Conservation (phyloP, 2,329 filamentous ascomycete genomes). For the Scolecobasidium constrictum region DNA sequence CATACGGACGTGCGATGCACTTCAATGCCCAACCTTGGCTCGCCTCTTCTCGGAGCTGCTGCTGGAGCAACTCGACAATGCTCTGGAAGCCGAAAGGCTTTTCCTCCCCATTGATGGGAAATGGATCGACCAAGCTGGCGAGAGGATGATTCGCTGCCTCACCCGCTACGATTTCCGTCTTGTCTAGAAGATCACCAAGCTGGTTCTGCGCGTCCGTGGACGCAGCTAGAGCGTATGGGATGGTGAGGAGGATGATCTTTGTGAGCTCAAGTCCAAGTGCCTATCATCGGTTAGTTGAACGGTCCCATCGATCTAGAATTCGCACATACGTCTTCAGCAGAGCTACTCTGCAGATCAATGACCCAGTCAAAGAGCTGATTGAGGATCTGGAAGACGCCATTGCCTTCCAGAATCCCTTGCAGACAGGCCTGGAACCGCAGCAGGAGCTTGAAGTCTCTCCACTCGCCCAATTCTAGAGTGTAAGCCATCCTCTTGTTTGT, state of each 20-base stretch:
- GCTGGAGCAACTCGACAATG: slow-evolving; percentile 71
- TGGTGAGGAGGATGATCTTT: slow-evolving; percentile 89
- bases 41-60: slow-evolving; percentile 71
- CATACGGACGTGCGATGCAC: slow-evolving; percentile 48
- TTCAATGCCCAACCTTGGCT: slow-evolving; percentile 63
- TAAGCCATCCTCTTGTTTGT: slow-evolving; percentile 52
- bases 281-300: slow-evolving; percentile 21
- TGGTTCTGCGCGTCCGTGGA: slow-evolving; percentile 59
- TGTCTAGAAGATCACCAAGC: slow-evolving; percentile 72
- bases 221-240: slow-evolving; percentile 78
- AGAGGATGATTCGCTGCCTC: slow-evolving; percentile 71
- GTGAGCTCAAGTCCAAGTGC: slow-evolving; percentile 70
- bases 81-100: slow-evolving; percentile 57
- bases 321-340: slow-evolving; percentile 74
- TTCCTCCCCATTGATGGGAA: slow-evolving; percentile 43
- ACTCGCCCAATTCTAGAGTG: slow-evolving; percentile 61
- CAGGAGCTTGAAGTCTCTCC: slow-evolving; percentile 84
- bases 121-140: slow-evolving; percentile 79
- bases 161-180: slow-evolving; percentile 87
- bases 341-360: slow-evolving; percentile 86
- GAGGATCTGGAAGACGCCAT: slow-evolving; percentile 74
- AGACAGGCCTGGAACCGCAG: slow-evolving; percentile 84
- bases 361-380: slow-evolving; percentile 86
- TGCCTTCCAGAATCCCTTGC: slow-evolving; percentile 67
- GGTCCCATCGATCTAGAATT: background rate